phyloP scores from a whole-genome alignment of 768 basidiomycete species.

The Thelephora aurantiotincta region DNA sequence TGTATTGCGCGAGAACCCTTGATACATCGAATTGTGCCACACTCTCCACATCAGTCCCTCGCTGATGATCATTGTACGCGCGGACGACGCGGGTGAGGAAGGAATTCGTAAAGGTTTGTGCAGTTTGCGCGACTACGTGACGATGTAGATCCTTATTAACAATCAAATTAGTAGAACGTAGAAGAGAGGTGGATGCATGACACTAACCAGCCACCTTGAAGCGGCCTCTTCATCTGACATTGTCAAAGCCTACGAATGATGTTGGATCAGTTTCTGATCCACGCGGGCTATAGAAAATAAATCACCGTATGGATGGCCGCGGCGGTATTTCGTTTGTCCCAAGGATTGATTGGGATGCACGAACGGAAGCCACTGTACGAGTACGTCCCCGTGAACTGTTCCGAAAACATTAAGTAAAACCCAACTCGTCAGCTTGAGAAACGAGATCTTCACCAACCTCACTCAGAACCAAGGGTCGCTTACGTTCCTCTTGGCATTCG shows the following conservation, averaged over 20 bases:
- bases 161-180: background rate
- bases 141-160: conserved; percentile 49
- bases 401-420: background rate
- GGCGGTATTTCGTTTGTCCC: conserved; percentile 75
- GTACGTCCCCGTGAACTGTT: conserved; percentile 74
- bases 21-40: conserved; percentile 29
- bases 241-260: conserved; percentile 38
- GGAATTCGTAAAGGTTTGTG: conserved; percentile 67
- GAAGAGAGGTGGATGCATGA: background rate
- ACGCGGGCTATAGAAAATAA: background rate
- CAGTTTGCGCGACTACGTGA: conserved; percentile 78
- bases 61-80: conserved; percentile 53
- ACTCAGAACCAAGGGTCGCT: conserved; percentile 63
- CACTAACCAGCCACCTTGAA: conserved; percentile 60
- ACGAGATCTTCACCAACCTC: conserved; percentile 27
- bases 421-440: background rate
- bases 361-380: conserved; percentile 78
- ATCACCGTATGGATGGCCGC: conserved; percentile 48
- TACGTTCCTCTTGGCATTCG: conserved; percentile 62
- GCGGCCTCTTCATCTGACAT: conserved; percentile 64
- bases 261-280: background rate
- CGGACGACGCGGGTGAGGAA: conserved; percentile 69
- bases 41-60: conserved; percentile 15
- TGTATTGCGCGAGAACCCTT: conserved; percentile 52
- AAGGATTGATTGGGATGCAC: conserved; percentile 79